Base-by-base conservation (phyloP, 768 basidiomycete species). In the Boletellus emodensis region DNA sequence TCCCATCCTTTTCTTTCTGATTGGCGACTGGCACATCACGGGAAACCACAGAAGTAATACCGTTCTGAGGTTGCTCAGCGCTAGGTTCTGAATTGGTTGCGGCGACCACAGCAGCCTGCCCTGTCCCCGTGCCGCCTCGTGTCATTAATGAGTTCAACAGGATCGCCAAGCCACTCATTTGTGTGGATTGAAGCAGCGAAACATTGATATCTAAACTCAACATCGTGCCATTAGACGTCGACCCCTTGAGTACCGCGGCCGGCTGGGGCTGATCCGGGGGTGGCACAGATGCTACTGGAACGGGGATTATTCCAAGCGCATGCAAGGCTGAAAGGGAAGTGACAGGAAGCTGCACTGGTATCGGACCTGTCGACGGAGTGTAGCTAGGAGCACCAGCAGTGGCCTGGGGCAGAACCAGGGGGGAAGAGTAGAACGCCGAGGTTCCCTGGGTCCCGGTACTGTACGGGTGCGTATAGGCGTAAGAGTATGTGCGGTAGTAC, bases 191-290 rank as follows among this genome's bases (percentile, higher is more conserved):
- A 48, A 92, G 72, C 17, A 84, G 67, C 14, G 83, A 82, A 26
- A 90, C 81, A 53, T 90, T 90, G 61, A 92, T 86, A 55, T 91
- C 89, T 47, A 92, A 69, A 61, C 77, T 85, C 51, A 90, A 66
- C 75, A 85, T 82, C 17, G 79, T 77, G 12, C 87, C 87, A 59
- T 87, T 83, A 7, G 81, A 78, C 3, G 82, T 81, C 1, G 85
- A 83, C 26, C 86, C 83, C 35, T 83, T 79, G 44, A 90, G 72
- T 14, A 91, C 78, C n/a, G 86, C 88, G n/a, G 84, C 76, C 1
- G 87, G 85, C 58, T 82, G 84, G 15, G 81, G 74, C 54, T 84
- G 80, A 20, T 76, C 80, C 39, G 79, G 70, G 13, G 75, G 59
- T 20, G 77, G 74, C 20, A 84, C 60, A 14, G 82, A 76, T 12